These are phyloP conservation scores for Vararia minispora DNA, from an alignment of 768 basidiomycete species.

Conservation along the genomic window DNA sequence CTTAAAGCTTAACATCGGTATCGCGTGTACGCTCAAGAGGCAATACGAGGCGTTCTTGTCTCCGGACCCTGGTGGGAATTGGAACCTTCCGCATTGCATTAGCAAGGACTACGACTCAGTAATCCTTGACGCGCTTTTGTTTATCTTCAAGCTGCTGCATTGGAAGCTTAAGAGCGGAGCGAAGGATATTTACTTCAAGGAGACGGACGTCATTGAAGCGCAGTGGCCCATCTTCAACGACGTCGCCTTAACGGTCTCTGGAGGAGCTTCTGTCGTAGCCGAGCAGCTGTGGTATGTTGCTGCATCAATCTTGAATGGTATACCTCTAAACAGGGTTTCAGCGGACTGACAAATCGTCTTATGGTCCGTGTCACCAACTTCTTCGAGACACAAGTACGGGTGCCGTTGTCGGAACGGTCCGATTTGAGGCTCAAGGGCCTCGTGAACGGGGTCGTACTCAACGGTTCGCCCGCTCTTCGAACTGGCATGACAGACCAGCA, in stretches of 20 bases:
- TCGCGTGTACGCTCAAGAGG: conserved; percentile 90
- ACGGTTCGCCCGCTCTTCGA: conserved; percentile 17
- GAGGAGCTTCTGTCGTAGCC: conserved; percentile 84
- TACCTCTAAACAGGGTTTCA: conserved; percentile 20
- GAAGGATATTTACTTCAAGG: conserved; percentile 92
- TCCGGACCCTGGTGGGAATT: conserved; percentile 78
- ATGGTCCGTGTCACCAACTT: conserved; percentile 89
- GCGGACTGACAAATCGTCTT: conserved; percentile 85
- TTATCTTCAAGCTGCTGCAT: conserved; percentile 90
- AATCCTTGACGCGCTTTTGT: conserved; percentile 74
- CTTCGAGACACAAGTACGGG: conserved; percentile 88
- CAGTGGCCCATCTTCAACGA: conserved; percentile 95
- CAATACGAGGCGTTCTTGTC: conserved; percentile 89
- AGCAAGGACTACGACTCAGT: conserved; percentile 84
- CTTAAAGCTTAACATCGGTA: conserved; percentile 78
- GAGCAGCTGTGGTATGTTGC: conserved; percentile 82
- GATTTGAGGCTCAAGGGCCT: conserved; percentile 8
- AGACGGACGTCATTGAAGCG: conserved; percentile 94
- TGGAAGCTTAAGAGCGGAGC: conserved; percentile 92
- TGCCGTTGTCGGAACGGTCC: conserved; percentile 37
- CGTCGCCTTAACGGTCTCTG: conserved; percentile 77
- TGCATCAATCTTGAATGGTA: neutral
- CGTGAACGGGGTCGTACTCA: conserved; percentile 19
- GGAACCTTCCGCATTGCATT: conserved; percentile 84
- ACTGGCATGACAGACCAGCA: conserved; percentile 73